phyloP scores from a whole-genome alignment of 306 rosid genomes.

The Phaseolus lunatus region DNA sequence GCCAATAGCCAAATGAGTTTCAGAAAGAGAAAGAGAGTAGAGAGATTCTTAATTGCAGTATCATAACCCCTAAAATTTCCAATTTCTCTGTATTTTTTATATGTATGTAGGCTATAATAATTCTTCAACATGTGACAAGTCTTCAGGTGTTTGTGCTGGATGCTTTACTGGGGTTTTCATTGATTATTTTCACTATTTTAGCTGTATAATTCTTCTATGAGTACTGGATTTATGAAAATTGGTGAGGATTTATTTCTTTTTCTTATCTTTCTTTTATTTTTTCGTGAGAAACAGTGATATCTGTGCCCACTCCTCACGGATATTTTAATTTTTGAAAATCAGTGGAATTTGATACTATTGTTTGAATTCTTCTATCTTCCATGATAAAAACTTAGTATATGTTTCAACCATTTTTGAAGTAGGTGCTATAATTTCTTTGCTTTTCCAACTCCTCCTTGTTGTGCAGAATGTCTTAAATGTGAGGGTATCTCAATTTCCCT shows the following conservation, averaged over 20 bases:
- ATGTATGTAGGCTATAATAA: too few species aligned
- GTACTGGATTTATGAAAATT: conserved; percentile 17
- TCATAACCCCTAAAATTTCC: background rate
- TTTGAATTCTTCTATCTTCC: background rate
- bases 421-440: conserved; percentile 40
- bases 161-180: background rate
- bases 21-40: too few species aligned
- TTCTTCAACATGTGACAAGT: background rate
- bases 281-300: background rate
- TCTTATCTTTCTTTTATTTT: background rate
- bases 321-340: background rate
- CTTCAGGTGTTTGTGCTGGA: conserved; percentile 24
- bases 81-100: background rate
- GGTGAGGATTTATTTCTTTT: background rate
- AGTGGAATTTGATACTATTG: background rate
- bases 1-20: background rate
- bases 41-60: background rate
- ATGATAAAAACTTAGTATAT: background rate
- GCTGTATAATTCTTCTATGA: background rate
- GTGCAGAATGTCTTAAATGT: conserved; percentile 50
- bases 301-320: background rate
- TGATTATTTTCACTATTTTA: background rate
- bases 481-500: conserved; percentile 42
- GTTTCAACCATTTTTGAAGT: conserved; percentile 7
- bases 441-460: conserved; percentile 35